phyloP scores from a whole-genome alignment of 768 basidiomycete species.

The Phaffia tasmanica region DNA sequence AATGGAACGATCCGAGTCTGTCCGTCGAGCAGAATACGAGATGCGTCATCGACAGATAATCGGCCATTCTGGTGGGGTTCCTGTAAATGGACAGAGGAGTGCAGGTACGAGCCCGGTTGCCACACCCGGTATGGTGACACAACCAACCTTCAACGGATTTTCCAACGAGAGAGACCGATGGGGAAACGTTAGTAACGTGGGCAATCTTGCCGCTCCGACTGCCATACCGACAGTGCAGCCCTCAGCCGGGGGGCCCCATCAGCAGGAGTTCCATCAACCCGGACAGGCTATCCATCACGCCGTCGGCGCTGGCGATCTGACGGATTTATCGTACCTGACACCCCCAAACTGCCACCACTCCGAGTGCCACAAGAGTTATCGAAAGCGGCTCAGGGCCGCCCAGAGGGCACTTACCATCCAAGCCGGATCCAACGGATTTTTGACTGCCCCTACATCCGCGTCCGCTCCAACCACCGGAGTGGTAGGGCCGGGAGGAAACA shows the following conservation, averaged over 20 bases:
- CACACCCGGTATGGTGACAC: constrained; percentile 28
- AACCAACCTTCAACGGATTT: constrained; percentile 26
- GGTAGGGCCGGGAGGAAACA: constrained; percentile 7
- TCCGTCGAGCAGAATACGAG: constrained; percentile 77
- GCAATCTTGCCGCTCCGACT: background rate
- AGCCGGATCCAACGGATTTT: constrained; percentile 1
- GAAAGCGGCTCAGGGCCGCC: constrained; percentile 40
- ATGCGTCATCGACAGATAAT: constrained; percentile 55
- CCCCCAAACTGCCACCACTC: constrained; percentile 43
- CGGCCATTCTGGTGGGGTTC: constrained; percentile 31
- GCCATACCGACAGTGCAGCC: constrained; percentile 19
- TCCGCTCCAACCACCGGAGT: background rate
- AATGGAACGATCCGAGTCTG: constrained; percentile 74
- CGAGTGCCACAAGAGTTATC: constrained; percentile 43
- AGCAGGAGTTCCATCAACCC: constrained; percentile 36
- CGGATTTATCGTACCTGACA: constrained; percentile 39
- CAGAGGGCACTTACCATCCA: constrained; percentile 31
- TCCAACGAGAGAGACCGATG: constrained; percentile 33
- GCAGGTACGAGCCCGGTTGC: constrained; percentile 33
- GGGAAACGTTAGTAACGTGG: constrained; percentile 1
- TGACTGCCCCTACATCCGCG: background rate
- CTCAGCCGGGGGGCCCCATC: constrained; percentile 29
- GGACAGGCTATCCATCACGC: constrained; percentile 35
- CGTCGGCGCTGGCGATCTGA: constrained; percentile 38
- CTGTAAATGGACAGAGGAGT: constrained; percentile 30